phyloP scores from a whole-genome alignment of 768 basidiomycete genomes.

The Auricularia sp. region DNA sequence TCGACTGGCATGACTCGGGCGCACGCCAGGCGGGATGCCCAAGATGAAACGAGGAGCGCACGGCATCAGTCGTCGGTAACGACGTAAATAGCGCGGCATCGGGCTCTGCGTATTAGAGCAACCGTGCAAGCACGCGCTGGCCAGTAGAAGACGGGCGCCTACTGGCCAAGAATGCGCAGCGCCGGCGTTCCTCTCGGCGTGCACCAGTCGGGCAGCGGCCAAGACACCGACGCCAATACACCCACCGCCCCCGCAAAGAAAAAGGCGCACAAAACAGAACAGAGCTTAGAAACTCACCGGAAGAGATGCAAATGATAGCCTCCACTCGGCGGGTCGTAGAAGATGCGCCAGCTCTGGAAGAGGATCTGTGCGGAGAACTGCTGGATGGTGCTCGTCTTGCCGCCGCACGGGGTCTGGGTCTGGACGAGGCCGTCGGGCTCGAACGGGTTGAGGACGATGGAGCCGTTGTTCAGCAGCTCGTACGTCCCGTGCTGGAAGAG shows the following conservation, averaged over 20 bases:
- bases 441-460: constrained; percentile 62
- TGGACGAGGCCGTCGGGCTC: constrained; percentile 82
- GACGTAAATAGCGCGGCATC: too few species aligned
- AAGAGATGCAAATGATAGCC: constrained; percentile 71
- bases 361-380: constrained; percentile 69
- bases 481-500: constrained; percentile 87
- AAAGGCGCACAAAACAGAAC: background rate
- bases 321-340: constrained; percentile 40
- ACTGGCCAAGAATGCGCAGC: background rate
- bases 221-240: too few species aligned
- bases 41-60: too few species aligned
- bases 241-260: background rate
- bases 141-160: background rate
- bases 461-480: constrained; percentile 60
- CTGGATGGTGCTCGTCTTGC: constrained; percentile 80
- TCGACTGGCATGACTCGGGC: too few species aligned
- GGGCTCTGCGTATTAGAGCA: too few species aligned
- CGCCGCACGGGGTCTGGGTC: constrained; percentile 88
- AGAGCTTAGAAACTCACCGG: constrained; percentile 25
- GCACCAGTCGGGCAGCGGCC: too few species aligned
- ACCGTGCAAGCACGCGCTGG: too few species aligned
- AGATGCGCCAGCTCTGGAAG: constrained; percentile 60
- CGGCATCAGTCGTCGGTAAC: too few species aligned
- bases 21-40: too few species aligned
- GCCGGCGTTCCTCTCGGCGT: too few species aligned